phyloP scores from a whole-genome alignment of 805 yeast species.

The Yarrowia keelungensis region DNA sequence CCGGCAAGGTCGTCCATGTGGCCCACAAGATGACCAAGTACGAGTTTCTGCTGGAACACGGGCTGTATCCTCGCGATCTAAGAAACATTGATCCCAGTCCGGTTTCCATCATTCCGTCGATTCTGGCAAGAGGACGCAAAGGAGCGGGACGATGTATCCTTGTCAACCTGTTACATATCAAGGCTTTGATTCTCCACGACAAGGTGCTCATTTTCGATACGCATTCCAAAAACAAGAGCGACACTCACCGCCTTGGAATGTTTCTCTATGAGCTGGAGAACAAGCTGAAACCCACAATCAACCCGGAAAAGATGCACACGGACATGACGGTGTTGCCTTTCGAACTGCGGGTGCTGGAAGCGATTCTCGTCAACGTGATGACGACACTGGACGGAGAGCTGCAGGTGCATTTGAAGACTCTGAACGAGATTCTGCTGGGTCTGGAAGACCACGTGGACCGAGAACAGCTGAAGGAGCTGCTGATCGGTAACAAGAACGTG shows the following conservation, averaged over 20 bases:
- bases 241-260: slow-evolving; percentile 73
- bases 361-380: slow-evolving; percentile 81
- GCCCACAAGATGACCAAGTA: slow-evolving; percentile 64
- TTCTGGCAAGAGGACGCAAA: slow-evolving; percentile 57
- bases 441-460: slow-evolving; percentile 83
- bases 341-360: slow-evolving; percentile 84
- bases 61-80: slow-evolving; percentile 83
- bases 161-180: slow-evolving; percentile 66
- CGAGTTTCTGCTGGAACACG: slow-evolving; percentile 66
- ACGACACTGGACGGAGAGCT: slow-evolving; percentile 79
- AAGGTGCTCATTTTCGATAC: slow-evolving; percentile 70
- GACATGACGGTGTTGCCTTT: slow-evolving; percentile 54
- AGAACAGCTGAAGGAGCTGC: slow-evolving; percentile 71
- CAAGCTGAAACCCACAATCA: slow-evolving; percentile 54
- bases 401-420: slow-evolving; percentile 60
- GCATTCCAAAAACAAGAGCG: slow-evolving; percentile 48
- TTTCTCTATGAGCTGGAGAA: slow-evolving; percentile 85
- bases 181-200: slow-evolving; percentile 65
- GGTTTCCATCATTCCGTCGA: slow-evolving; percentile 69
- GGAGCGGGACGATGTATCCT: slow-evolving; percentile 57
- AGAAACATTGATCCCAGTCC: slow-evolving; percentile 77
- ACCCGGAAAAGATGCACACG: slow-evolving; percentile 10
- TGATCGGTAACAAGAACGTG: slow-evolving; percentile 74
- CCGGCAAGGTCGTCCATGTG: slow-evolving; percentile 65
- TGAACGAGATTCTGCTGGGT: slow-evolving; percentile 70